A percentile compares a stretch with the other conserved stretches of the same genome.
phyloP scores from a whole-genome alignment of 2,329 filamentous ascomycete genomes.

The Verticillium alfalfae region DNA sequence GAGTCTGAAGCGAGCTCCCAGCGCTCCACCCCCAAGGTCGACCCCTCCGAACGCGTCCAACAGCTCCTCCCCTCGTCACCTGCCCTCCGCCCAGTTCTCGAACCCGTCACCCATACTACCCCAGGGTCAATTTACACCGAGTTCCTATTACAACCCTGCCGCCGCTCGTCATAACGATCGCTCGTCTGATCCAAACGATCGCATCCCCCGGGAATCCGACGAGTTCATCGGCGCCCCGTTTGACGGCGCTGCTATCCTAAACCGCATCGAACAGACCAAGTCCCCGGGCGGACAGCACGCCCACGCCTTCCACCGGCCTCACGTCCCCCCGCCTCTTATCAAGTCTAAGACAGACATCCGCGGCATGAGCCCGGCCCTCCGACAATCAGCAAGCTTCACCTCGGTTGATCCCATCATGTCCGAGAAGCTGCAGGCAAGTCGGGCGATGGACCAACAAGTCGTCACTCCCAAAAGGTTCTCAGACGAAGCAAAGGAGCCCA shows the following conservation, averaged over 20 bases:
- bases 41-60: constrained; percentile 40
- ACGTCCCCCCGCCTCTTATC: constrained; percentile 26
- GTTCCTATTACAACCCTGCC: constrained; percentile 26
- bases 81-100: constrained; percentile 30
- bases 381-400: constrained; percentile 62
- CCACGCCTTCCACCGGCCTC: constrained; percentile 19
- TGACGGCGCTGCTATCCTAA: constrained; percentile 57
- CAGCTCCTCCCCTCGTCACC: constrained; percentile 42
- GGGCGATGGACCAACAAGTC: constrained; percentile 35
- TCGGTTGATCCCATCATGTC: constrained; percentile 43
- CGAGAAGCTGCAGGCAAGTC: constrained; percentile 31
- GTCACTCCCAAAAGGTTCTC: constrained; percentile 67
- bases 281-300: constrained; percentile 20
- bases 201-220: constrained; percentile 33
- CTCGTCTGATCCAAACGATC: constrained; percentile 4
- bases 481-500: constrained; percentile 66
- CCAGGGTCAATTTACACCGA: constrained; percentile 38
- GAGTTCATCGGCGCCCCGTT: constrained; percentile 62
- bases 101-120: constrained; percentile 41
- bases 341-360: constrained; percentile 50
- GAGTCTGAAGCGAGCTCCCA: constrained; percentile 56
- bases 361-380: constrained; percentile 48
- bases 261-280: constrained; percentile 51
- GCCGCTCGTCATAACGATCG: constrained; percentile 4
- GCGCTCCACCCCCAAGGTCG: constrained; percentile 47